Base-by-base conservation (phyloP, 208 protist genomes). In the Blastocrithidia nonstop region DNA sequence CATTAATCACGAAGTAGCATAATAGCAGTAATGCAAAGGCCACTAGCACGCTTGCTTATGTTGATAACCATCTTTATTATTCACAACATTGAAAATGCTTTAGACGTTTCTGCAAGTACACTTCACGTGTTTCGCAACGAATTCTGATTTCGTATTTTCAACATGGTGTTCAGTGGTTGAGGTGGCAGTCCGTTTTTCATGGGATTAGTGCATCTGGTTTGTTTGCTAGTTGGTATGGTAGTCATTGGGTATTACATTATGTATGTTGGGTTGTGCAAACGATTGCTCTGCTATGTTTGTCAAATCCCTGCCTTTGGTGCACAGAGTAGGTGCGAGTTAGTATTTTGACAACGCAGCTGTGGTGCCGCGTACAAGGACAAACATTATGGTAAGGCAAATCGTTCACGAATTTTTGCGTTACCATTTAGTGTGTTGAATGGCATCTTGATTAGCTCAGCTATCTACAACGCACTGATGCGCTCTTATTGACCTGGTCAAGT, bases 101-200 rank as follows among this genome's bases (percentile, higher is more conserved):
- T n/a, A n/a, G n/a, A n/a, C n/a, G n/a, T n/a, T n/a, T n/a, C n/a
- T n/a, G n/a, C n/a, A n/a, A n/a, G n/a, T n/a, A n/a, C n/a, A n/a
- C n/a, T n/a, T n/a, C n/a, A n/a, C n/a, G n/a, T n/a, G n/a, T n/a
- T n/a, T n/a, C n/a, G n/a, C n/a, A n/a, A n/a, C n/a, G n/a, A n/a
- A n/a, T n/a, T n/a, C n/a, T n/a, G n/a, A n/a, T n/a, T n/a, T n/a
- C n/a, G n/a, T n/a, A n/a, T n/a, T n/a, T n/a, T n/a, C n/a, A n/a
- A n/a, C n/a, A n/a, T n/a, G n/a, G n/a, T n/a, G n/a, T n/a, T n/a
- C n/a, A n/a, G n/a, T n/a, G n/a, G n/a, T n/a, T n/a, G n/a, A n/a
- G n/a, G n/a, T n/a, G n/a, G n/a, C n/a, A n/a, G n/a, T n/a, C 21
- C 68, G 42, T 71, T 76, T 57, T 71, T 65, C 35, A 54, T 76